Evolutionary conservation across 1,139 yeast genomes (phyloP), one percentile per base, ranked within the genome.

Genomic region (Suhomyces coccinellae): DNA sequence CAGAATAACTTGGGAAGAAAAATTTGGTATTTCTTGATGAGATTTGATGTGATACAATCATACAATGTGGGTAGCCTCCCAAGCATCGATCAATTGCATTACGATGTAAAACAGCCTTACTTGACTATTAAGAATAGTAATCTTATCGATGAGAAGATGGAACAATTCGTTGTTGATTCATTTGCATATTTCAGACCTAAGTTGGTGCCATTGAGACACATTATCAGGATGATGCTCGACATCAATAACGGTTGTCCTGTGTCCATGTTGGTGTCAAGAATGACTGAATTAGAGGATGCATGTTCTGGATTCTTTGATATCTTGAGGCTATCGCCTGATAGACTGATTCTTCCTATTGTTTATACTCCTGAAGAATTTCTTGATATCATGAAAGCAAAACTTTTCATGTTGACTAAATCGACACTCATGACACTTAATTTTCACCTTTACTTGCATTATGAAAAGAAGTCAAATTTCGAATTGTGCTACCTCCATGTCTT

Each of bases 1-100:
- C 48, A 61, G 20, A 67, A 73, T 41, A 69, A 71, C 52, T 56
- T 73, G 16, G 71, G 73, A 58, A 66, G 86, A 53, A 80, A 79
- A 49, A 67, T 80, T 3, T 82, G 85, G 85, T 70, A 71, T 53
- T 69, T 69, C 41, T 59, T 82, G 40, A 63, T 70, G 22, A 51
- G 59, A 26, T 50, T 50, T 14, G 65, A 61, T 36, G 35, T 56
- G 4, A 48, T 55, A 10, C 56, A 43, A 33, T 49, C 75, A 40
- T 58, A 65, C 41, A 65, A 63, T 30, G 61, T 66, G 41, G 83
- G 83, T 0, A 69, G 67, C 41, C 74, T 80, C 15, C 51, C 53
- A 0, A 33, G 51, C 2, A 51, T 48, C 14, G 48, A 50, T 14
- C 37, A 41, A 24, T 34, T 17, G 8, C 51, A 49, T 29, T 53